Percentiles rank a stretch among this genome's conserved stretches.
phyloP scores from a whole-genome alignment of 2,329 filamentous ascomycete species.

The Lojkania enalia region DNA sequence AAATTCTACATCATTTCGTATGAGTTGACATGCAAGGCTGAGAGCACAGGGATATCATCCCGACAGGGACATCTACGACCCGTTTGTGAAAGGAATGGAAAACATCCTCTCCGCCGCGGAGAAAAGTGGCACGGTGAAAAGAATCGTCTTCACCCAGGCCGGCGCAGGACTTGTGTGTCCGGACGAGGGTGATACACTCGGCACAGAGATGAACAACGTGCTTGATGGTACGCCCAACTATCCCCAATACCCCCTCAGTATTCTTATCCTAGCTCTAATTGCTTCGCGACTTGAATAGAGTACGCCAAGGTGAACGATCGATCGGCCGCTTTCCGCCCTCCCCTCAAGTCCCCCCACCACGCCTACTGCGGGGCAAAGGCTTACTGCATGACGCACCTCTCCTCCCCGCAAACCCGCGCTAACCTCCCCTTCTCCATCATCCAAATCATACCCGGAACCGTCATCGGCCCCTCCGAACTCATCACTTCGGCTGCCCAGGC shows the following conservation, averaged over 20 bases:
- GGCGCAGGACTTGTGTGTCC: slow-evolving; percentile 38
- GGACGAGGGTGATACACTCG: slow-evolving; percentile 36
- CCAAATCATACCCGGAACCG: slow-evolving; percentile 40
- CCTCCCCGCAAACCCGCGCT: slow-evolving; percentile 13
- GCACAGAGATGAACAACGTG: slow-evolving; percentile 29
- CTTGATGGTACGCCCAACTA: slow-evolving; percentile 22
- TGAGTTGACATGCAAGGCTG: neutral
- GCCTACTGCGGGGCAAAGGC: slow-evolving; percentile 41
- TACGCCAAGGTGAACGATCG: slow-evolving; percentile 24
- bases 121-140: slow-evolving; percentile 26
- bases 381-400: slow-evolving; percentile 37
- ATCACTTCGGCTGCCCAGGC: slow-evolving; percentile 22
- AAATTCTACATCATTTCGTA: too few relatives aligned
- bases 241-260: too few relatives aligned
- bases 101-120: slow-evolving; percentile 32
- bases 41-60: slow-evolving; percentile 30
- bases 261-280: too few relatives aligned
- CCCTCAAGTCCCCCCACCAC: slow-evolving; percentile 34
- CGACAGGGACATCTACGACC: slow-evolving; percentile 38
- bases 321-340: slow-evolving; percentile 28
- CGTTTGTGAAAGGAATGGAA: slow-evolving; percentile 38
- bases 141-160: slow-evolving; percentile 40
- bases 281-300: slow-evolving; percentile 21
- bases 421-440: slow-evolving; percentile 32
- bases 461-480: slow-evolving; percentile 40